These are phyloP conservation scores for Eruca vesicaria DNA, from an alignment of 441 rosid genomes.

Conservation along the genomic window DNA sequence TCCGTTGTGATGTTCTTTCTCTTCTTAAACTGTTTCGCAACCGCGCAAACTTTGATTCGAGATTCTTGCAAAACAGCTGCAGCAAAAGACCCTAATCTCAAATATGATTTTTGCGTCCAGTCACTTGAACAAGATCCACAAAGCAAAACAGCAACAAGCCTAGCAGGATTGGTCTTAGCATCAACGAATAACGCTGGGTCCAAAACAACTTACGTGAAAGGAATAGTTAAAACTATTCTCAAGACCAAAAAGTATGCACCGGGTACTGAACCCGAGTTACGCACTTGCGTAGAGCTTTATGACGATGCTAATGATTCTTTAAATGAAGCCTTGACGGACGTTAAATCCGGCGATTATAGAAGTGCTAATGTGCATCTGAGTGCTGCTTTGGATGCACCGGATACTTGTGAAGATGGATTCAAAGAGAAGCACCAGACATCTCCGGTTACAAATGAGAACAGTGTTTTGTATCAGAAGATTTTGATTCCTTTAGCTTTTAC, in stretches of 20 bases:
- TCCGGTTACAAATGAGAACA: conserved; percentile 40
- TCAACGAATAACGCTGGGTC: neutral
- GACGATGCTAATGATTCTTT: conserved; percentile 19
- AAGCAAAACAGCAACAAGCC: neutral
- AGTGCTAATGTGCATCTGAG: conserved; percentile 30
- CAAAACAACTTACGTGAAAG: neutral
- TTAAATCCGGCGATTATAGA: conserved; percentile 31
- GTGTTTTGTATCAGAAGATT: conserved; percentile 29
- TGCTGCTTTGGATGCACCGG: conserved; percentile 40
- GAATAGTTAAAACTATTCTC: conserved; percentile 11
- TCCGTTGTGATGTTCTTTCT: neutral
- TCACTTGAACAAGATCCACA: neutral
- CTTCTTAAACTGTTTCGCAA: neutral
- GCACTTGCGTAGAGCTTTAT: conserved; percentile 43
- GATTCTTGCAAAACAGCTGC: neutral
- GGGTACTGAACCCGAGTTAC: conserved; percentile 5
- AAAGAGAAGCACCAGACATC: conserved; percentile 32
- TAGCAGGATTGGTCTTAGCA: neutral
- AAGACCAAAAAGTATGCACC: neutral
- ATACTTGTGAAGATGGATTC: conserved; percentile 46
- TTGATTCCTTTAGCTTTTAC: too few species aligned
- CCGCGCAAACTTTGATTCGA: neutral
- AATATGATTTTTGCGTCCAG: neutral
- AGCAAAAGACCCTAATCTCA: neutral
- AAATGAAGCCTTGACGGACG: too few species aligned